phyloP scores from a whole-genome alignment of 768 basidiomycete genomes.

The Podaxis sp. region DNA sequence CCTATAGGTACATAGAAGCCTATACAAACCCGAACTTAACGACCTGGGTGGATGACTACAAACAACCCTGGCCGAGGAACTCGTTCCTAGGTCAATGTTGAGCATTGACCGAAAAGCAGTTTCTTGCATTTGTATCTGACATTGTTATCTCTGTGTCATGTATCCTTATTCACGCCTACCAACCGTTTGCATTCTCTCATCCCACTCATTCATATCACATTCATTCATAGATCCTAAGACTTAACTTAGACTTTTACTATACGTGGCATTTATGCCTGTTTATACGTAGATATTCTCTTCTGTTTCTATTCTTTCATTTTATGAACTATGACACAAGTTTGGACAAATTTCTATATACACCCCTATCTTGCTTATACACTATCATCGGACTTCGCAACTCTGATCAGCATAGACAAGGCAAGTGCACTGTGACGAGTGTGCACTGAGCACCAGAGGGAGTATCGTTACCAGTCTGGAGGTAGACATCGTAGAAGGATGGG shows the following conservation, averaged over 20 bases:
- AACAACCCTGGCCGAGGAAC: conserved; percentile 64
- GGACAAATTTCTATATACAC: neutral
- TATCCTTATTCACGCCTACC: neutral
- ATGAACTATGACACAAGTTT: no score
- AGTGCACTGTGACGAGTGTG: conserved; percentile 40
- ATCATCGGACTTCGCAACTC: neutral
- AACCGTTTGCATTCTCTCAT: neutral
- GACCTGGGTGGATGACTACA: conserved; percentile 50
- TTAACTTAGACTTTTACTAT: neutral
- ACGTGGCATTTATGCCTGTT: neutral
- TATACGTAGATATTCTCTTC: neutral
- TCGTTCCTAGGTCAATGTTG: conserved; percentile 40
- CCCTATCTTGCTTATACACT: neutral
- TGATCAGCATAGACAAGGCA: conserved; percentile 42
- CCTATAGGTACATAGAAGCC: conserved; percentile 53
- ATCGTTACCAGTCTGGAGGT: conserved; percentile 52
- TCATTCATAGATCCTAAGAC: no score
- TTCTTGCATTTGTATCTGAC: neutral
- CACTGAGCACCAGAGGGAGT: conserved; percentile 39
- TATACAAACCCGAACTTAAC: conserved; percentile 70
- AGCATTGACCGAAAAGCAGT: neutral
- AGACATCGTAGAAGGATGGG: conserved; percentile 43
- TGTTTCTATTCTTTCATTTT: neutral
- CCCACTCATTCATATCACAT: neutral
- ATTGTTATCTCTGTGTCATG: neutral